These are phyloP conservation scores for Entomophthora muscae DNA, from an alignment of 371 early-diverging fungal genomes.

Conservation along the genomic window DNA sequence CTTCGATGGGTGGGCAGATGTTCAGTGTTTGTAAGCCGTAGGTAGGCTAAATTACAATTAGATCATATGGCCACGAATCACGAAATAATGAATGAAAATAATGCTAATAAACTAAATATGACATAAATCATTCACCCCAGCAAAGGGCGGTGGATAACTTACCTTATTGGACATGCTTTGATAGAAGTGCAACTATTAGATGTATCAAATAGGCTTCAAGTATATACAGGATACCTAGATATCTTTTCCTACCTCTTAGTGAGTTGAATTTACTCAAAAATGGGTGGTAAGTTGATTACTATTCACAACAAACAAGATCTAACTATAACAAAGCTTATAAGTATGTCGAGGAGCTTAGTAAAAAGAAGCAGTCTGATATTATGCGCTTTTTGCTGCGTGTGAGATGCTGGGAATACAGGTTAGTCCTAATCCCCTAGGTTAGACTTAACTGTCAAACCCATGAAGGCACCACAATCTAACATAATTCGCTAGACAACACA, in stretches of 20 bases:
- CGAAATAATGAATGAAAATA: no score
- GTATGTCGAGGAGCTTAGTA: constrained; percentile 94
- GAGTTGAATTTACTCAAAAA: background rate
- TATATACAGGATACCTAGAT: background rate
- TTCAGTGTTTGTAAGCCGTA: no score
- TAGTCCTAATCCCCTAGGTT: constrained; percentile 12
- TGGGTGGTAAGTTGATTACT: background rate
- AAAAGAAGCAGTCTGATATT: constrained; percentile 98
- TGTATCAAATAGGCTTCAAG: no score
- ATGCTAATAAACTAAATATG: no score
- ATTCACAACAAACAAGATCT: background rate
- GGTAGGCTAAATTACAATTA: no score
- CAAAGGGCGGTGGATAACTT: no score
- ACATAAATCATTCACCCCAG: no score
- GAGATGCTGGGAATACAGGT: constrained; percentile 97
- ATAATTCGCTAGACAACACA: constrained; percentile 63
- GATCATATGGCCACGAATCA: no score
- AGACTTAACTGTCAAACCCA: background rate
- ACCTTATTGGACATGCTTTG: no score
- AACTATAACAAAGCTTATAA: constrained; percentile 44
- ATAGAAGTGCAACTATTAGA: no score
- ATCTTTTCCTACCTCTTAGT: background rate
- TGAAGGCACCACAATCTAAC: constrained; percentile 10
- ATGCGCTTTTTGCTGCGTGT: constrained; percentile 96
- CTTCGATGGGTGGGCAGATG: no score